Evolutionary conservation across 352 stramenopile genomes (phyloP).

Genomic region (Pythium rhizo-oryzae): DNA sequence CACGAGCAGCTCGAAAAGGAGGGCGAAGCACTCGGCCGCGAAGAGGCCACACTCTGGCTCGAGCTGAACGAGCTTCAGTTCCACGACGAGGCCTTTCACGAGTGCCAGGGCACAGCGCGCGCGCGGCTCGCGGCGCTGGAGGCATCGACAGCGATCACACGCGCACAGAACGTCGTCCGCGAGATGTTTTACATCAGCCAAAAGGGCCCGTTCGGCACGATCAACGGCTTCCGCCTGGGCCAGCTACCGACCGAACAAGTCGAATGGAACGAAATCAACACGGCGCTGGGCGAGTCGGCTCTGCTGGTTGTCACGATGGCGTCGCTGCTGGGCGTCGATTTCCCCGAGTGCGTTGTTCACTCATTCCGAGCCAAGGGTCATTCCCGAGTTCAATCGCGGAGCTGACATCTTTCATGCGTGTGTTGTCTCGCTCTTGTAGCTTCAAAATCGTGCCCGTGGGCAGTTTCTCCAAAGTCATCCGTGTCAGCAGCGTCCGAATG

Average conservation of each 20-base stretch:
- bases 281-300: constrained; percentile 73
- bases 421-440: constrained; percentile 30
- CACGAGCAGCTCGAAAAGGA: constrained; percentile 55
- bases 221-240: constrained; percentile 85
- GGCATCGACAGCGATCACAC: constrained; percentile 38
- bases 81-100: constrained; percentile 49
- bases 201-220: constrained; percentile 75
- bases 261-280: constrained; percentile 91
- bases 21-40: constrained; percentile 42
- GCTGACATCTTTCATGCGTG: neutral
- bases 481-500: constrained; percentile 76
- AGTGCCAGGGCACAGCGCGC: constrained; percentile 56
- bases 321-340: constrained; percentile 57
- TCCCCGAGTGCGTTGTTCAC: constrained; percentile 56
- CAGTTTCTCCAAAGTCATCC: constrained; percentile 88
- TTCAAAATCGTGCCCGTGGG: constrained; percentile 88
- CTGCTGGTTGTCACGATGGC: constrained; percentile 71
- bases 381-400: neutral
- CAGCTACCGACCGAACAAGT: constrained; percentile 54
- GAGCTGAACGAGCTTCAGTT: constrained; percentile 60
- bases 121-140: constrained; percentile 66
- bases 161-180: constrained; percentile 63
- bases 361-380: neutral
- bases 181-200: constrained; percentile 83
- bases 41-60: constrained; percentile 61